A percentile compares a stretch with the other conserved stretches of the same genome.
These are phyloP conservation scores for Astragalus membranaceus DNA, from an alignment of 306 rosid genomes.

Conservation along the genomic window DNA sequence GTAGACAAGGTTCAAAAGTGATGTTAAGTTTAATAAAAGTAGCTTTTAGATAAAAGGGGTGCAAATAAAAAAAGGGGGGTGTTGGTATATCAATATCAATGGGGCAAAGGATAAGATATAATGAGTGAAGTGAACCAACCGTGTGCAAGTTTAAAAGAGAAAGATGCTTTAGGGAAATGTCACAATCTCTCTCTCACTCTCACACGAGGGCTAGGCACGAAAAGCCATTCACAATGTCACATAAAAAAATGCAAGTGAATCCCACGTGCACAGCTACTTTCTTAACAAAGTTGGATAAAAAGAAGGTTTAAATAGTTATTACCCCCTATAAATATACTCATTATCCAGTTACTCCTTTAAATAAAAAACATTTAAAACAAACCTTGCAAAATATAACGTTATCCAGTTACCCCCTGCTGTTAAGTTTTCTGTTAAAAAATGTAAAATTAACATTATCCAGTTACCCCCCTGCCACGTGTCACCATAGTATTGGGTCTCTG, in stretches of 20 bases:
- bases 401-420: too few species aligned
- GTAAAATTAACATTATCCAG: too few species aligned
- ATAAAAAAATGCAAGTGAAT: constrained; percentile 31
- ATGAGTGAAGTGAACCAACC: constrained; percentile 46
- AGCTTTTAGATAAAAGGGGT: neutral
- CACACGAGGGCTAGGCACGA: constrained; percentile 48
- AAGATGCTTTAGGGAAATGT: constrained; percentile 23
- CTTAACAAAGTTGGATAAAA: neutral
- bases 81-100: constrained; percentile 39
- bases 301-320: too few species aligned
- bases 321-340: too few species aligned
- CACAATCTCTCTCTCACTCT: constrained; percentile 35
- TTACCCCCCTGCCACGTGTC: too few species aligned
- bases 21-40: neutral
- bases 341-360: too few species aligned
- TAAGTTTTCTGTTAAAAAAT: too few species aligned
- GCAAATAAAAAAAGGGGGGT: neutral
- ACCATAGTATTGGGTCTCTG: too few species aligned
- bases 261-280: constrained; percentile 48
- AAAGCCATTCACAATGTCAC: constrained; percentile 37
- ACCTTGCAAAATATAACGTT: too few species aligned
- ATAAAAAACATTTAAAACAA: too few species aligned
- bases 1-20: constrained; percentile 24
- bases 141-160: constrained; percentile 51
- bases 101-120: constrained; percentile 9